These are phyloP conservation scores for Pseudogymnoascus sp. DNA, from an alignment of 2,329 filamentous ascomycete genomes.

Conservation along the genomic window DNA sequence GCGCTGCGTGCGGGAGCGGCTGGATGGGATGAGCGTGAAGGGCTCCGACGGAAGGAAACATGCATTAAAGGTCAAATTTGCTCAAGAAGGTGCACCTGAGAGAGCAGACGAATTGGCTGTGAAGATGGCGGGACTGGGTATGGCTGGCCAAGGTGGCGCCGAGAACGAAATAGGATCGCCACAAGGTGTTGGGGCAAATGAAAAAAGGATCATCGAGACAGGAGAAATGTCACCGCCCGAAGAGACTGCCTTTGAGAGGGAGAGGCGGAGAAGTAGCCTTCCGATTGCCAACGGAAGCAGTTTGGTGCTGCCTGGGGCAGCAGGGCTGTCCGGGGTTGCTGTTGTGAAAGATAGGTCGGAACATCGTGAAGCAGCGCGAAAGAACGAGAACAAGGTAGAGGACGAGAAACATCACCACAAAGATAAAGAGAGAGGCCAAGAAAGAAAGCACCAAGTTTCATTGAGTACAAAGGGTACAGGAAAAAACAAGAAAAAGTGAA, in stretches of 20 bases:
- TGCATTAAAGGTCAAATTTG: constrained; percentile 5
- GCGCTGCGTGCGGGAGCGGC: neutral
- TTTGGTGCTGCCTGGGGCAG: neutral
- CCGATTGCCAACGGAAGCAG: neutral
- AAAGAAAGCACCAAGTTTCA: neutral
- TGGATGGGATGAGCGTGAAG: constrained; percentile 6
- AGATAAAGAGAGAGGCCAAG: neutral
- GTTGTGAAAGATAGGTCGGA: neutral
- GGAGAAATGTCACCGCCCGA: neutral
- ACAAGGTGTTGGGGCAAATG: neutral
- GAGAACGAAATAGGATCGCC: neutral
- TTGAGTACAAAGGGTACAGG: neutral
- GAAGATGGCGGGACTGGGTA: neutral
- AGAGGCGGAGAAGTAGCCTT: neutral
- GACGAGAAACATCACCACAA: neutral
- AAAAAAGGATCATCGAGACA: neutral
- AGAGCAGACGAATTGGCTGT: neutral
- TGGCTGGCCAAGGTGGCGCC: neutral
- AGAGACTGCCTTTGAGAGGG: neutral
- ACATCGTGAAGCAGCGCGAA: neutral
- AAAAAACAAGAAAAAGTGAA: neutral
- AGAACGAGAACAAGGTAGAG: neutral
- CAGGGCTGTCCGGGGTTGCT: neutral
- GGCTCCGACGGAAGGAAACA: constrained; percentile 2
- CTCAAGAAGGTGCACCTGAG: neutral